Evolutionary conservation across 2,329 filamentous ascomycete species (phyloP).

Genomic region (Nemania sp.): DNA sequence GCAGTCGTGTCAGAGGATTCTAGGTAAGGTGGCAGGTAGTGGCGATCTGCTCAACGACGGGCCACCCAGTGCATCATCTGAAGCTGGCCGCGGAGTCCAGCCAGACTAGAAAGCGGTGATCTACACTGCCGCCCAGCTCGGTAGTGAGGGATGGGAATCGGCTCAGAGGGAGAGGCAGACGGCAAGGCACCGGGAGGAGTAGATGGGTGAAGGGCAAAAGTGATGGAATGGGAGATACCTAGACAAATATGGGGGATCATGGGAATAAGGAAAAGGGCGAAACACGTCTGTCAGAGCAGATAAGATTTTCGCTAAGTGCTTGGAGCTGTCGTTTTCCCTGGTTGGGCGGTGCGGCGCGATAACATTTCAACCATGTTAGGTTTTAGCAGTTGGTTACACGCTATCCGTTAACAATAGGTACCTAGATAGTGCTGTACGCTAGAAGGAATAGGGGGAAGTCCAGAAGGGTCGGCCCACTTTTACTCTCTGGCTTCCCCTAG

Average conservation of each 20-base stretch:
- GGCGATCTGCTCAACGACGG: conserved; percentile 27
- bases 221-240: conserved; percentile 28
- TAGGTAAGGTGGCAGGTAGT: conserved; percentile 3
- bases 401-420: conserved; percentile 19
- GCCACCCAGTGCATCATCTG: conserved; percentile 31
- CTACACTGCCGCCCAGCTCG: conserved; percentile 23
- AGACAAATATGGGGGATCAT: conserved; percentile 26
- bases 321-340: conserved; percentile 26
- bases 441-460: conserved; percentile 20
- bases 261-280: conserved; percentile 34
- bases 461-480: conserved; percentile 23
- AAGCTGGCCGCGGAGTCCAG: conserved; percentile 27
- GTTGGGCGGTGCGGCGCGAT: conserved; percentile 9
- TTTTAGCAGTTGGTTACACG: conserved; percentile 9
- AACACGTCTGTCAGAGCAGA: conserved; percentile 30
- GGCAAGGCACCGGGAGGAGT: conserved; percentile 16
- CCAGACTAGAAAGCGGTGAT: conserved; percentile 25
- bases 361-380: conserved; percentile 8
- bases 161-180: conserved; percentile 2
- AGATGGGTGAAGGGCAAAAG: conserved; percentile 14
- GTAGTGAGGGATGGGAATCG: neutral
- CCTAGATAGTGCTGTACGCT: neutral
- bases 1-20: neutral
- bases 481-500: conserved; percentile 1
- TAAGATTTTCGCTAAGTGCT: conserved; percentile 39